Evolutionary conservation across 208 protist genomes (phyloP).

Genomic region (Trichomonas vaginalis): DNA sequence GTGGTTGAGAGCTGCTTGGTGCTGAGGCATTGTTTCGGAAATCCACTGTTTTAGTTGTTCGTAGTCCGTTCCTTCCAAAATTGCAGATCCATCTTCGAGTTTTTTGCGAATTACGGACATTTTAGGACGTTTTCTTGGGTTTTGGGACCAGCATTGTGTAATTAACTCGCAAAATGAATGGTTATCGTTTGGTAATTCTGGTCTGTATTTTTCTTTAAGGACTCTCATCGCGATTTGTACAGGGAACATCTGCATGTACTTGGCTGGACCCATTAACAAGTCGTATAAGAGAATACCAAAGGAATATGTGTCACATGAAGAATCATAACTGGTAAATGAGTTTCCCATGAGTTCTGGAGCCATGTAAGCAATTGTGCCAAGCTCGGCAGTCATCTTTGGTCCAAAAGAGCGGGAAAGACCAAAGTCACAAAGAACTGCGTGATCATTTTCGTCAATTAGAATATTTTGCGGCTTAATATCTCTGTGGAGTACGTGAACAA

Average conservation of each 20-base stretch:
- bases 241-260: not conserved
- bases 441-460: not conserved
- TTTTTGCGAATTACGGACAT: not conserved
- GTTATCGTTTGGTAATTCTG: not conserved
- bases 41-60: not conserved
- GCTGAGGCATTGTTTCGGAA: not conserved
- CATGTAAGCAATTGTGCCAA: not conserved
- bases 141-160: not conserved
- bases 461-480: conserved; percentile 14
- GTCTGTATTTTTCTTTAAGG: not conserved
- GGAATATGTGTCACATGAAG: not conserved
- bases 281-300: not conserved
- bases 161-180: not conserved
- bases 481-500: not conserved
- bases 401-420: not conserved
- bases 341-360: not conserved
- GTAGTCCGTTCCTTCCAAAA: not conserved
- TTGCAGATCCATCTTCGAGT: not conserved
- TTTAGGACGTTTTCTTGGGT: not conserved
- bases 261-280: not conserved
- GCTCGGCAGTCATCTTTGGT: not conserved
- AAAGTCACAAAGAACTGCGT: not conserved
- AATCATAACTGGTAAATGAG: not conserved
- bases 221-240: not conserved
- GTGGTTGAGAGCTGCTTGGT: not conserved